Conservation (phyloP, 2,329 filamentous ascomycete genomes). For the Monilinia fructigena region DNA sequence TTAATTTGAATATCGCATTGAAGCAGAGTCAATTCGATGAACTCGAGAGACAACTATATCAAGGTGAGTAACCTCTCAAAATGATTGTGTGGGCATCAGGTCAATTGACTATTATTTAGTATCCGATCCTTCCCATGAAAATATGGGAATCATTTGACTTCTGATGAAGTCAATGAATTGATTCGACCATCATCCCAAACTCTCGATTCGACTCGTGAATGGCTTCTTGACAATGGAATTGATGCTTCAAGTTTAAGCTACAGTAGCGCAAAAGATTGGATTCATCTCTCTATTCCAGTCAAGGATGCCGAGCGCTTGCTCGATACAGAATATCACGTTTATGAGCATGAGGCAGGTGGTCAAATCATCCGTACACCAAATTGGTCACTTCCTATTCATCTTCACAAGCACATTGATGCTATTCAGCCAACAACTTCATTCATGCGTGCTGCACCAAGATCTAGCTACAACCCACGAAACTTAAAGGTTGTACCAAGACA, state of each 20-base stretch:
- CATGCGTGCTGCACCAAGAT: constrained; percentile 42
- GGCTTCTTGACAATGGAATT: constrained; percentile 55
- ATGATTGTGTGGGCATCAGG: background rate
- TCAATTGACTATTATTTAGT: constrained; percentile 39
- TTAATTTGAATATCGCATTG: constrained; percentile 57
- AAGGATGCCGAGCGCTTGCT: constrained; percentile 53
- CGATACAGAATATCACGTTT: constrained; percentile 52
- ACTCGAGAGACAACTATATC: constrained; percentile 54
- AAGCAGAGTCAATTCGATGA: constrained; percentile 57
- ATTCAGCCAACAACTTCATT: constrained; percentile 62
- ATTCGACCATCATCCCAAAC: constrained; percentile 54
- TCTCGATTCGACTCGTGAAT: constrained; percentile 52
- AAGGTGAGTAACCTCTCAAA: constrained; percentile 42
- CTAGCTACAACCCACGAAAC: constrained; percentile 4
- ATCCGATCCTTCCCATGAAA: constrained; percentile 52
- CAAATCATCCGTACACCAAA: constrained; percentile 51
- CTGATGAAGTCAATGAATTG: constrained; percentile 52
- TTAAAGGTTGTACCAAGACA: constrained; percentile 10
- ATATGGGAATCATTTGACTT: constrained; percentile 55
- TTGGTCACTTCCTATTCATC: constrained; percentile 58
- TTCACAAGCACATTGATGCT: constrained; percentile 58
- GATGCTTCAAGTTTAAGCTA: constrained; percentile 44
- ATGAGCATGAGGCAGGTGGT: constrained; percentile 54
- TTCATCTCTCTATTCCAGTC: constrained; percentile 53
- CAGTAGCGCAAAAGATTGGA: constrained; percentile 57